Evolutionary conservation across 148 eudicot genomes (phyloP).

Genomic region (Cornus kousa): DNA sequence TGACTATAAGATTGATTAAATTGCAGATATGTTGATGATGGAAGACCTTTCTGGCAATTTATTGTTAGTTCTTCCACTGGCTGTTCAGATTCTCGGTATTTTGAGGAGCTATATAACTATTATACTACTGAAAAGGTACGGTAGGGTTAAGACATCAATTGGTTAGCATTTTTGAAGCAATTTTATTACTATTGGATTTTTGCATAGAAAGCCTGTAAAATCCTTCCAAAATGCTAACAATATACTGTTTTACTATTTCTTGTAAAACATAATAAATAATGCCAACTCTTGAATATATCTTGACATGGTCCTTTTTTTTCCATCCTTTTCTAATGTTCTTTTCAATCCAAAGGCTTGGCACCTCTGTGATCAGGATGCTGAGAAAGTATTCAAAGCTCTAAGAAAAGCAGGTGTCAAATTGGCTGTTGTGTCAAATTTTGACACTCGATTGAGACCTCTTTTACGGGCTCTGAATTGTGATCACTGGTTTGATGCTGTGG

Average conservation of each 20-base stretch:
- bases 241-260: not conserved
- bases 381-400: constrained; percentile 73
- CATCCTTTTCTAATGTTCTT: not conserved
- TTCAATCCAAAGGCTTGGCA: constrained; percentile 79
- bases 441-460: constrained; percentile 79
- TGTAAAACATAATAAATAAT: not conserved
- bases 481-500: constrained; percentile 97
- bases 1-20: not conserved
- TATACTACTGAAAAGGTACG: constrained; percentile 85
- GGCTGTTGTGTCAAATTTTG: constrained; percentile 93
- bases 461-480: constrained; percentile 84
- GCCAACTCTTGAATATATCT: not conserved
- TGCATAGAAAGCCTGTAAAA: not conserved
- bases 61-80: constrained; percentile 96
- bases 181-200: not conserved
- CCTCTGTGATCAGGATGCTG: constrained; percentile 90
- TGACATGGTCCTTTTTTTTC: too few species aligned
- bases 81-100: constrained; percentile 82
- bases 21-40: constrained; percentile 92
- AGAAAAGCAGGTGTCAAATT: constrained; percentile 77
- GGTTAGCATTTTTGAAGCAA: constrained; percentile 1
- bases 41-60: constrained; percentile 93
- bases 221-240: not conserved
- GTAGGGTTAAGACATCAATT: not conserved
- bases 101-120: constrained; percentile 92